Percentiles rank a stretch among this genome's conserved stretches.
phyloP scores from a whole-genome alignment of 1,284 basidiomycete species.

The Xanthoconium separans region DNA sequence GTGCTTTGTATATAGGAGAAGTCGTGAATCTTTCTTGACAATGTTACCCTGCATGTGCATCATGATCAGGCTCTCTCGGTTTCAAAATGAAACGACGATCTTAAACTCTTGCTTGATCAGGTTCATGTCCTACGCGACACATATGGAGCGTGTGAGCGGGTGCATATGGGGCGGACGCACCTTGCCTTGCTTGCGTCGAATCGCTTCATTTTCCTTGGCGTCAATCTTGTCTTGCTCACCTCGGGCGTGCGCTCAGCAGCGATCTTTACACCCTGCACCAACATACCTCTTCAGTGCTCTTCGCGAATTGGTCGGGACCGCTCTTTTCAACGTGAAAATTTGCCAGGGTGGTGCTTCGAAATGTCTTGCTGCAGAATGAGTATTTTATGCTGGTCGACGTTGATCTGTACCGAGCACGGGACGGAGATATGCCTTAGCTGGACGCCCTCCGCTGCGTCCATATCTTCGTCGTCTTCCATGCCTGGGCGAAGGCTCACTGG shows the following conservation, averaged over 20 bases:
- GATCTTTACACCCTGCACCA: constrained; percentile 57
- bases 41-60: too few species aligned
- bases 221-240: constrained; percentile 72
- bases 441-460: constrained; percentile 52
- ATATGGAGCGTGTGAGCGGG: neutral
- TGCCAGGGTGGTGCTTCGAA: constrained; percentile 88
- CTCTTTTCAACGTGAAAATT: constrained; percentile 95
- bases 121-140: constrained; percentile 57
- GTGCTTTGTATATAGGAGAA: too few species aligned
- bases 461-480: constrained; percentile 68
- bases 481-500: constrained; percentile 29
- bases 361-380: constrained; percentile 79
- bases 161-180: constrained; percentile 36
- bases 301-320: constrained; percentile 93
- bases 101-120: constrained; percentile 77
- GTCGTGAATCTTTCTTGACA: too few species aligned
- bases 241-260: constrained; percentile 72
- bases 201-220: constrained; percentile 72
- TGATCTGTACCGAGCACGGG: too few species aligned
- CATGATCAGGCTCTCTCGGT: too few species aligned
- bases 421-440: constrained; percentile 54
- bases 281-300: constrained; percentile 88
- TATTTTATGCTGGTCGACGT: constrained; percentile 64
- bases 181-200: constrained; percentile 83
- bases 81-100: too few species aligned